Evolutionary conservation across 169 alveolate species (phyloP).

Genomic region (Cryptosporidium ubiquitum): DNA sequence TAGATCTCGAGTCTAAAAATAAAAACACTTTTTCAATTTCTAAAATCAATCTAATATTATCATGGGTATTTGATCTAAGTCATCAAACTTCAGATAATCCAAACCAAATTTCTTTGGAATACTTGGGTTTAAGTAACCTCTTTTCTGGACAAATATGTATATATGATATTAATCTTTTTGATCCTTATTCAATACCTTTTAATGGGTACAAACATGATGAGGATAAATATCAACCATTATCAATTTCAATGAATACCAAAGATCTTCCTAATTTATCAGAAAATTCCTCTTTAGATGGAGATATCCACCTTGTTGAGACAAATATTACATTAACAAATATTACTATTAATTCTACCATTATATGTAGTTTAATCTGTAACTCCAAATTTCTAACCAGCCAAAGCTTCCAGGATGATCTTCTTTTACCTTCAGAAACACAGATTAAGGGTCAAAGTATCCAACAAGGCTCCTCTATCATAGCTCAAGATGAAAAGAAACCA

Average conservation of each 20-base stretch:
- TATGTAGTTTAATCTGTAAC: conserved; percentile 34
- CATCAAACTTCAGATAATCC: too few species aligned
- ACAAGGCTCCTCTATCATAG: not conserved
- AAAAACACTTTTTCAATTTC: not conserved
- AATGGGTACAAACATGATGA: not conserved
- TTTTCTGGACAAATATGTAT: conserved; percentile 18
- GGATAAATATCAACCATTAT: conserved; percentile 23
- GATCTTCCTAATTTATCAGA: not conserved
- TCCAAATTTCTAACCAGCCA: not conserved
- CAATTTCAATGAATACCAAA: conserved; percentile 9
- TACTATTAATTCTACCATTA: not conserved
- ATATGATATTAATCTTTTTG: conserved; percentile 21
- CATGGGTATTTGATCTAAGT: not conserved
- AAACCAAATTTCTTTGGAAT: not conserved
- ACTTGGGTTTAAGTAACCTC: not conserved
- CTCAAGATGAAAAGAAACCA: not conserved
- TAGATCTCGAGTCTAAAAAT: not conserved
- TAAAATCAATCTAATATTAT: conserved; percentile 12
- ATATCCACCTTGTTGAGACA: conserved; percentile 3
- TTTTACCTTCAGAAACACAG: not conserved
- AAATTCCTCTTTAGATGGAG: not conserved
- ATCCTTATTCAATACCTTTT: conserved; percentile 12
- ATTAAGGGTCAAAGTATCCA: not conserved
- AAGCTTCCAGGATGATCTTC: conserved; percentile 5
- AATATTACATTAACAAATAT: conserved; percentile 8